These are phyloP conservation scores for Apiospora koreana DNA, from an alignment of 2,329 filamentous ascomycete genomes.

Conservation along the genomic window DNA sequence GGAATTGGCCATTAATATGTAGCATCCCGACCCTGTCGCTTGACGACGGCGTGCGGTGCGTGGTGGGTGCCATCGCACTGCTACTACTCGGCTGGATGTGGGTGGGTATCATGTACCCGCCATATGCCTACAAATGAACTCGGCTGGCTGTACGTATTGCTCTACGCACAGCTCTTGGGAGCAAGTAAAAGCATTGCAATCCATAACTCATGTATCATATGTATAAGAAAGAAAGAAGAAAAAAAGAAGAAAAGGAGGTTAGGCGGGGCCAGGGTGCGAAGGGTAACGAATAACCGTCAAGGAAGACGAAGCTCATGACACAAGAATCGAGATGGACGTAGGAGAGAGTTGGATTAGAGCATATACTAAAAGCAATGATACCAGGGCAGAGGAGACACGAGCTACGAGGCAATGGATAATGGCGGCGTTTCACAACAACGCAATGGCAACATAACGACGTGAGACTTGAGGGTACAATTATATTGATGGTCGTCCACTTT, in stretches of 20 bases:
- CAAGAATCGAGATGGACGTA: background rate
- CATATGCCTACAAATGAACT: background rate
- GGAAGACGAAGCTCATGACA: background rate
- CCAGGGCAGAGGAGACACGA: background rate
- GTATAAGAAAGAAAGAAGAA: too few relatives aligned
- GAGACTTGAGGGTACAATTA: background rate
- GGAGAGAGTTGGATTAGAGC: background rate
- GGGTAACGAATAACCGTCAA: background rate
- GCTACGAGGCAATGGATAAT: background rate
- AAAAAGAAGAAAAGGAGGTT: too few relatives aligned
- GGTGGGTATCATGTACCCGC: background rate
- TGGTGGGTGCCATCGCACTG: background rate
- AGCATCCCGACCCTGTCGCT: background rate
- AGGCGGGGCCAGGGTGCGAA: background rate
- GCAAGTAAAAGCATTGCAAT: background rate
- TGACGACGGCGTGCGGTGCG: background rate
- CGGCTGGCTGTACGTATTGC: too few relatives aligned
- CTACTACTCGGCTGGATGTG: background rate
- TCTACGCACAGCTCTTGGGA: background rate
- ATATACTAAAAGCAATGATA: too few relatives aligned
- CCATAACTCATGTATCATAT: background rate
- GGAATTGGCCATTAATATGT: background rate
- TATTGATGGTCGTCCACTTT: conserved; percentile 2
- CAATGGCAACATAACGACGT: background rate
- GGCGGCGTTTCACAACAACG: background rate